These are phyloP conservation scores for Coemansia sp. DNA, from an alignment of 192 early-diverging fungal genomes.

Conservation along the genomic window DNA sequence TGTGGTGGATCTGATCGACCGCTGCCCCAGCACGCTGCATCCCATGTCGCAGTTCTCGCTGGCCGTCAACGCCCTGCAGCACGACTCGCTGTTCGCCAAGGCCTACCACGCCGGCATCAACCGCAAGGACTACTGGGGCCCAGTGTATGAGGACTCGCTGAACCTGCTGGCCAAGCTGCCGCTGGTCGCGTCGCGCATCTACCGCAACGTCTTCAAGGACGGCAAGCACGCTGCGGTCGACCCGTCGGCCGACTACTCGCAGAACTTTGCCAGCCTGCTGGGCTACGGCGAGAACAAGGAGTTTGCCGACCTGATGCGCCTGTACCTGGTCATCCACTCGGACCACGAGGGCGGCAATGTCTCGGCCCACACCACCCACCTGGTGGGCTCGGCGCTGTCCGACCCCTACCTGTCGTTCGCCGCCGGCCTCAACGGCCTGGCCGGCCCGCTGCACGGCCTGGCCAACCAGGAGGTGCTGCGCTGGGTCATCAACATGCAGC, in stretches of 20 bases:
- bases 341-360: constrained; percentile 99
- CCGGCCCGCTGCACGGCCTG: constrained; percentile 98
- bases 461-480: constrained; percentile 99
- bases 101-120: constrained; percentile 89
- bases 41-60: constrained; percentile 98
- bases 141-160: constrained; percentile 94
- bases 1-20: constrained; percentile 96
- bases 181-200: constrained; percentile 94
- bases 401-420: constrained; percentile 98
- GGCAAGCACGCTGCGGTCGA: constrained; percentile 88
- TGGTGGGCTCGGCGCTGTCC: constrained; percentile 96
- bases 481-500: constrained; percentile 91
- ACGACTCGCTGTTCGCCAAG: constrained; percentile 95
- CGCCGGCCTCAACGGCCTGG: constrained; percentile 94
- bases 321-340: constrained; percentile 99
- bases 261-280: constrained; percentile 91
- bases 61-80: constrained; percentile 95
- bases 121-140: constrained; percentile 96
- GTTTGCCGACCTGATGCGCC: constrained; percentile 96
- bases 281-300: constrained; percentile 83
- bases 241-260: constrained; percentile 85
- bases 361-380: constrained; percentile 93
- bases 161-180: constrained; percentile 99
- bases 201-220: constrained; percentile 98
- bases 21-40: constrained; percentile 97